Conservation (phyloP, 345 rosid species). For the Adansonia digitata region DNA sequence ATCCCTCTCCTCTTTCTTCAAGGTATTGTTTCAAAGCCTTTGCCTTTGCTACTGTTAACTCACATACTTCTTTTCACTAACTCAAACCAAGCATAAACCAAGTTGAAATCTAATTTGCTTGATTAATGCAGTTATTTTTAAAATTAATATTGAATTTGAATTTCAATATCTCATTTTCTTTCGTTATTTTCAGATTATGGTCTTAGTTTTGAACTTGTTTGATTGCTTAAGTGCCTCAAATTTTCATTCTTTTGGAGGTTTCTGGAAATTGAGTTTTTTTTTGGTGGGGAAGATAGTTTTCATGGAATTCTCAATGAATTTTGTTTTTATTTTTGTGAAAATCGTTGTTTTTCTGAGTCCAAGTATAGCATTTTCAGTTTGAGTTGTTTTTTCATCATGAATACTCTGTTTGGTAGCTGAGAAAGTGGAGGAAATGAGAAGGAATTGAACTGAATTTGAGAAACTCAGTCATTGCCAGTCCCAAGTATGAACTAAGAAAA, state of each 20-base stretch:
- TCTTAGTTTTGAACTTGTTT: background rate
- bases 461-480: background rate
- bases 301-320: background rate
- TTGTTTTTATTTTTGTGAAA: background rate
- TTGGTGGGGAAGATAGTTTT: background rate
- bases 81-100: background rate
- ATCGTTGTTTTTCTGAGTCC: background rate
- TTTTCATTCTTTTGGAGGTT: background rate
- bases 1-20: background rate
- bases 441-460: background rate
- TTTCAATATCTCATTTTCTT: no score
- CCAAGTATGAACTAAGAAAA: background rate
- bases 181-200: background rate
- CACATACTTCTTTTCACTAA: background rate
- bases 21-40: constrained; percentile 10
- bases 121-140: no score
- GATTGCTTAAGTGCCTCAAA: background rate
- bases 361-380: background rate
- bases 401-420: constrained; percentile 7
- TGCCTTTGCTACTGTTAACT: background rate
- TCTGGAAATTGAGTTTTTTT: background rate
- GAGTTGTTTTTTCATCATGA: background rate
- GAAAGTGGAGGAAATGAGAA: constrained; percentile 1
- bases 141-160: background rate
- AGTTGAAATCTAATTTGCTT: no score